Base-by-base conservation (phyloP, 1,284 basidiomycete species). In the Grifola frondosa region DNA sequence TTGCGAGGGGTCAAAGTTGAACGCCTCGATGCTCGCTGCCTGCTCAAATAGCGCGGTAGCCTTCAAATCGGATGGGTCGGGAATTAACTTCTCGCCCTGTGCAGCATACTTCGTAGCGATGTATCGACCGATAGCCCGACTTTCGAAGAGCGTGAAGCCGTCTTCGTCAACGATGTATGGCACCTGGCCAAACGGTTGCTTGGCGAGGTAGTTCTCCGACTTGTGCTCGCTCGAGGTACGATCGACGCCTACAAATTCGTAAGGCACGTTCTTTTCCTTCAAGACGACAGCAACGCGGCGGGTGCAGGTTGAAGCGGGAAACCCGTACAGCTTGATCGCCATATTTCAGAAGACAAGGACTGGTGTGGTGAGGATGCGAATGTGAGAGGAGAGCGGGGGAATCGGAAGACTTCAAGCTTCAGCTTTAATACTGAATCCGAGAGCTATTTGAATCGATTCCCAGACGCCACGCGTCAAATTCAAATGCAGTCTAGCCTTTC, bases 141-240 rank as follows among this genome's bases (percentile, higher is more conserved):
- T 74, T 57, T 82, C 75, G 58, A 61, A 77, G 33, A 75, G 49
- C 38, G 59, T 49, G 60, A 75, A 71, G 13, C 70, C 69, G 34
- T 77, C 73, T 35, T 77, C 71, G 32, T 74, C 66, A 64, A 78
- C 77, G 42, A 87, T 69, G 61, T 75, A 81, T 2, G 83, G 84
- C 48, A 86, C 61, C 59, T 81, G 78, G 15, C 80, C 81, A 52
- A 86, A 87, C 0, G 84, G 83, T 49, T 86, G 81, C 19, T 68
- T 59, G 21, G 57, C 59, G 17, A 71, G 13, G 65, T 62, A 75
- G n/a, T 59, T 68, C 1, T 71, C 52, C 0, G 57, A 12, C 58
- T 80, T 81, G 43, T 82, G 74, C 51, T 74, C 73, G n/a, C 62
- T 61, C 30, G 69, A 70, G 28, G 34, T 0, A 10, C 77, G 31